Base-by-base conservation (phyloP, 2,329 filamentous ascomycete species). In the Rugonectria rugulosa region DNA sequence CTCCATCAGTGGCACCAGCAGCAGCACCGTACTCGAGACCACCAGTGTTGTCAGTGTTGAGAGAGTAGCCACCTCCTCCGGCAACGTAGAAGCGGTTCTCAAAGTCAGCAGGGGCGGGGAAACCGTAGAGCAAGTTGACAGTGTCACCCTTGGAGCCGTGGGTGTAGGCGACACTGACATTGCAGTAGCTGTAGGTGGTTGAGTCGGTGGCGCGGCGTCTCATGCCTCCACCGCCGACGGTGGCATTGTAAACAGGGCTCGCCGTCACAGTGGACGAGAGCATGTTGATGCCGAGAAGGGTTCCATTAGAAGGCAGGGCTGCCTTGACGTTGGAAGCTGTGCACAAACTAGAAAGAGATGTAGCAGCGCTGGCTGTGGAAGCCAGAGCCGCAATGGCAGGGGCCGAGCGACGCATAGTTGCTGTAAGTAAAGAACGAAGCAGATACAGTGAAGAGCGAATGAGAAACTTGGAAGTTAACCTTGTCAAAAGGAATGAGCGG, bases 1-100 rank as follows among this genome's bases (percentile, higher is more conserved):
- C 78, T 11, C 71, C 77, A 44, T 74, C 72, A 4, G 77, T 79
- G 37, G 71, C 71, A 44, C 77, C 78, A 1, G 67, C 63, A 2
- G 63, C 73, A 19, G 77, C 76, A 36, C 75, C 76, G 41, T 79
- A 79, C 17, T 65, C 53, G 15, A 79, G 70, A 51, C 77, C 68
- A 65, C 72, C 68, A n/a, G 79, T 70, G 14, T 72, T 68, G 10
- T 62, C 61, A 10, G 42, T 60, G 47, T 36, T 53, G 14, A 63
- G 61, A 10, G 61, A 63, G 66, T 72, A 79, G 2, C 77, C 78
- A 19, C 76, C 77, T 17, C 78, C 77, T 7, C 77, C 78, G 12
- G 65, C 73, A 6, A 77, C 72, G 48, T 78, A 77, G 65, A 77
- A 80, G 15, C 77, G 76, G 62, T 75, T 77, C 62, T 77, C 62